phyloP scores from a whole-genome alignment of 2,329 filamentous ascomycete genomes.

The Fusarium cicatricum region DNA sequence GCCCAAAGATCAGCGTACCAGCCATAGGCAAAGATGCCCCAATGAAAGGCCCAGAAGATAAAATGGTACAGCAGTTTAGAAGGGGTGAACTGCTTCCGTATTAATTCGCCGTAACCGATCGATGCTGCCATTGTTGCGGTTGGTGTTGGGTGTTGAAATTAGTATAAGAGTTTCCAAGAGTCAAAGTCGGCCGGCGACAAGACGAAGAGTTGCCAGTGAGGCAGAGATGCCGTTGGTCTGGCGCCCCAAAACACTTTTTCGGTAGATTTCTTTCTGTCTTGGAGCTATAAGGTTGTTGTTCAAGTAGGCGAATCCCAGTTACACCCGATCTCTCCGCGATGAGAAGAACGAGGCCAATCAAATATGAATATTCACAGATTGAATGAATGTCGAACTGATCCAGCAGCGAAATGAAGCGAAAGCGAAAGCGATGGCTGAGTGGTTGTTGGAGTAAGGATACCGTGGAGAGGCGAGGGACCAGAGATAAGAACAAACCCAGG shows the following conservation, averaged over 20 bases:
- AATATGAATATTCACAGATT: slow-evolving; percentile 21
- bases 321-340: not conserved
- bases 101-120: slow-evolving; percentile 52
- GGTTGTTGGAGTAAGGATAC: slow-evolving; percentile 23
- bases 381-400: slow-evolving; percentile 60
- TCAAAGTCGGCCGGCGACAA: slow-evolving; percentile 34
- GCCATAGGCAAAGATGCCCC: slow-evolving; percentile 81
- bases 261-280: too few relatives aligned
- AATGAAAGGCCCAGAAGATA: slow-evolving; percentile 82
- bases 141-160: slow-evolving; percentile 16
- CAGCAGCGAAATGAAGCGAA: slow-evolving; percentile 58
- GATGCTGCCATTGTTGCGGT: slow-evolving; percentile 49
- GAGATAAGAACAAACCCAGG: slow-evolving; percentile 20
- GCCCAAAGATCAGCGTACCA: slow-evolving; percentile 68
- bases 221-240: not conserved
- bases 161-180: slow-evolving; percentile 7
- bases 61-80: slow-evolving; percentile 81
- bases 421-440: slow-evolving; percentile 36
- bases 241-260: not conserved
- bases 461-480: slow-evolving; percentile 30
- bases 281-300: too few relatives aligned
- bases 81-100: slow-evolving; percentile 72
- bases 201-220: slow-evolving; percentile 18
- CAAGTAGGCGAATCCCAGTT: not conserved
- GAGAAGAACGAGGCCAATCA: slow-evolving; percentile 5